Evolutionary conservation across 2,329 filamentous ascomycete species (phyloP).

Genomic region (Drechslera avenae): DNA sequence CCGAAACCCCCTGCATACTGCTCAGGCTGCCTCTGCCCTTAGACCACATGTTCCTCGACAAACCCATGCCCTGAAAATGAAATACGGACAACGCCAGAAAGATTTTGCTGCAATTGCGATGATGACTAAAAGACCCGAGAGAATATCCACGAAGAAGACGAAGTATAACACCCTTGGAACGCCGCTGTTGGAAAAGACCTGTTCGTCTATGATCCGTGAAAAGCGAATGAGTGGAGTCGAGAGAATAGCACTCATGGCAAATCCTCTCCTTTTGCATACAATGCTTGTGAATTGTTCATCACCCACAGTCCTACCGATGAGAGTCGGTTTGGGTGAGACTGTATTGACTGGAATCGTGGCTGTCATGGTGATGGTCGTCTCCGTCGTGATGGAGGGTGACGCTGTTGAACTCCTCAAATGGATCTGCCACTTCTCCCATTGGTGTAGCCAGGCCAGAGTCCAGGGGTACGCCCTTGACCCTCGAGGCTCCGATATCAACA

Average conservation of each 20-base stretch:
- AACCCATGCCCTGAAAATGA: constrained; percentile 12
- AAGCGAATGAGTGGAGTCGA: constrained; percentile 39
- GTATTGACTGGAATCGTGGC: constrained; percentile 25
- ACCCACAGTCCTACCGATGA: constrained; percentile 23
- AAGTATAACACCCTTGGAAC: constrained; percentile 21
- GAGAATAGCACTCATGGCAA: constrained; percentile 26
- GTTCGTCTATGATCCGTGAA: constrained; percentile 23
- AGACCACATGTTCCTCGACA: constrained; percentile 7
- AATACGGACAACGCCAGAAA: constrained; percentile 19
- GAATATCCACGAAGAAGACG: constrained; percentile 4
- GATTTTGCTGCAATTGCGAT: constrained; percentile 16
- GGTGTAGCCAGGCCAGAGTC: constrained; percentile 87
- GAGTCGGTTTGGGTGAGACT: constrained; percentile 30
- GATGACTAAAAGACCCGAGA: constrained; percentile 2
- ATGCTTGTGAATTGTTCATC: neutral
- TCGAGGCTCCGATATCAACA: constrained; percentile 71
- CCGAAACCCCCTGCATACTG: neutral
- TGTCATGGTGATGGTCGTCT: constrained; percentile 65
- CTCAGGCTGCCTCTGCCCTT: constrained; percentile 11
- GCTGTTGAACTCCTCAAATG: constrained; percentile 98
- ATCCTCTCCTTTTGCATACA: constrained; percentile 23
- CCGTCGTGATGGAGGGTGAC: constrained; percentile 97
- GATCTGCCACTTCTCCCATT: constrained; percentile 79
- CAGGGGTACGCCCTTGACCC: constrained; percentile 78
- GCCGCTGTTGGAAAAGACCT: constrained; percentile 25